Evolutionary conservation across 306 rosid genomes (phyloP), one percentile per base, ranked within the genome.

Genomic region (Prosopis cineraria): DNA sequence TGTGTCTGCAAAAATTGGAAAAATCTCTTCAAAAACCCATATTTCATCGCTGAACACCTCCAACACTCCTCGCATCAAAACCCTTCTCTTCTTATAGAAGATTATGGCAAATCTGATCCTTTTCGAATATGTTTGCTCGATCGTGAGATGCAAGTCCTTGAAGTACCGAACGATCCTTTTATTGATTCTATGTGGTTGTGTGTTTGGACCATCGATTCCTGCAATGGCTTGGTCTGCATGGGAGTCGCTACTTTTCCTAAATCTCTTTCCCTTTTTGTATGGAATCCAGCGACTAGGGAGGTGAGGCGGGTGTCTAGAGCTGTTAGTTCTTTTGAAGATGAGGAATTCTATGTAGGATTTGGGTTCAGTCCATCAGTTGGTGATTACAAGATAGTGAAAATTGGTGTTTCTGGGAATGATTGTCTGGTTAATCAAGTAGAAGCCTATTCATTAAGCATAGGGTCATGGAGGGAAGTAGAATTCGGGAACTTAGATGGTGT

Each of bases 361-460:
- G 83, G 83, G 19, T 80, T 73, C 39, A 39, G 63, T 13, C 53
- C 83, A 1, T 0, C 12, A 11, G 11, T 19, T 20, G 10, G 73
- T 55, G 79, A 80, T 55, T 80, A 80, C 53, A 73, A 80, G 75
- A 66, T 80, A 19, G 70, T 80, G 19, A 66, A 36, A 60, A 50
- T 50, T 50, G 0, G 6, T 19, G 17, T 52, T 17, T 14, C 52
- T 43, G 47, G 11, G 8, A 47, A 29, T 27, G 3, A 0, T 19
- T 17, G 7, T 1, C 36, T 19, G 4, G 27, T n/a, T 52, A 52
- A n/a, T 52, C 14, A 2, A 2, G 59, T 20, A 29, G 5, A 20
- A 52, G 59, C 9, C 9, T 52, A 52, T 22, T 52, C 59, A 52
- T 52, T 20, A 52, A 52, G 13, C 12, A 22, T 63, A 0, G 71